Base-by-base conservation (phyloP, 2,329 filamentous ascomycete species). In the Fusarium circinatum region DNA sequence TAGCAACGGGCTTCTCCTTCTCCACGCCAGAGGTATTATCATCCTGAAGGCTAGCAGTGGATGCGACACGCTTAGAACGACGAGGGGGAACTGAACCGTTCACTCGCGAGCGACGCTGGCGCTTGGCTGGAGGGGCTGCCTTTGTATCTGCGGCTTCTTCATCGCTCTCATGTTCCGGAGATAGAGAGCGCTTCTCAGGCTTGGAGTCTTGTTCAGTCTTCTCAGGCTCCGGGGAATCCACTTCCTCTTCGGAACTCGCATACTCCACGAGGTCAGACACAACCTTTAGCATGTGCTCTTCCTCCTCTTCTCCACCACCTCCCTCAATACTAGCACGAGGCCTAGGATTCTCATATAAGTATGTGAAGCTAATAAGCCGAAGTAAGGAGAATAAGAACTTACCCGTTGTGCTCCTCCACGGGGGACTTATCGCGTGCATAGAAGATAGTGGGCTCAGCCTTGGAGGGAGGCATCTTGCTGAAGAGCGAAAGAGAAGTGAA, bases 391-490 rank as follows among this genome's bases (percentile, higher is more conserved):
- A 8, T 13, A 32, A 20, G 5, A 52, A 34, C 71, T 47, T 54
- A 78, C 78, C 42, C 39, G 15, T 51, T 39, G 13, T 70, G 36
- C n/a, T 73, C 74, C 17, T 70, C 71, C 14, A 63, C 45, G 14
- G 57, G 45, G 3, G 62, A 39, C 20, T 67, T 72, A 44, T 78
- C 64, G 56, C 73, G 75, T 59, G 73, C 76, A 32, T 73, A 62
- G 62, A 79, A 77, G 8, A 79, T 69, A 24, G 76, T 76, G 3
- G 57, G 24, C 1, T 26, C 18, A 14, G 47, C 47, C n/a, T 48
- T 44, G 32, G 45, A 2, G 44, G 45, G 13, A n/a, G 78, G n/a
- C 76, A 77, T 79, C 15, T 56, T 49, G 17, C 8, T 39, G 45
- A 11, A 18, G 34, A 51, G 20, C 15, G 26, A 38, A 38, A 24